Evolutionary conservation across 108 stramenopile species (phyloP), one percentile per base, ranked within the genome.

Genomic region (Fragilaria crotonensis): DNA sequence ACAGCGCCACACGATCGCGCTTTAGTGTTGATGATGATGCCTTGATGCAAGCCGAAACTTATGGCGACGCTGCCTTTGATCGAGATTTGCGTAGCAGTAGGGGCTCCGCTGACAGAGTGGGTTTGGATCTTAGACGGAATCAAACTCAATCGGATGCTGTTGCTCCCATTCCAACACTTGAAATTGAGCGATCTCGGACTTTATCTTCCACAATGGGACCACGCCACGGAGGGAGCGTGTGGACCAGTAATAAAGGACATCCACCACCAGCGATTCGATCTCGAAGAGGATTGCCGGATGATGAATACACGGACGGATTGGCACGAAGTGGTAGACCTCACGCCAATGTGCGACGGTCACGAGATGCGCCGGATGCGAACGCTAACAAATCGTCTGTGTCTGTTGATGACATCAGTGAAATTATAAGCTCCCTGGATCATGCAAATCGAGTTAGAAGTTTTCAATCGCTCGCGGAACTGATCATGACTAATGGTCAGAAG

Each of bases 381-480:
- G 11, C 14, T 14, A 41, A 41, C 11, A 41, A 41, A 11, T 41
- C 36, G 11, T 41, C 36, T 11, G 14, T 11, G 7, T 41, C 36
- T 11, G 36, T 7, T 7, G 36, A 41, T 14, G 36, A 41, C 7
- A 41, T 41, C 36, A 41, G 14, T 11, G 14, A 7, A 11, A 41
- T 41, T 14, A 41, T 41, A 41, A 11, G 11, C 36, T 11, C 7
- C 36, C 14, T 41, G 36, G 36, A 41, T 14, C 11, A 41, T 41
- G 14, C 11, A 41, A 41, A 41, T 41, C 36, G 36, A 41, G 36
- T 11, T 11, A 41, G 14, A 41, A 41, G 68, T 68, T n/a, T 54
- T 68, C 26, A 25, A 26, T 20, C 45, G 54, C 51, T 52, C 65
- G 54, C 63, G 7, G 44, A 33, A 0, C 63, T 65, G n/a, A 31